phyloP scores from a whole-genome alignment of 2,329 filamentous ascomycete genomes.

The Orbilia blumenaviensis region DNA sequence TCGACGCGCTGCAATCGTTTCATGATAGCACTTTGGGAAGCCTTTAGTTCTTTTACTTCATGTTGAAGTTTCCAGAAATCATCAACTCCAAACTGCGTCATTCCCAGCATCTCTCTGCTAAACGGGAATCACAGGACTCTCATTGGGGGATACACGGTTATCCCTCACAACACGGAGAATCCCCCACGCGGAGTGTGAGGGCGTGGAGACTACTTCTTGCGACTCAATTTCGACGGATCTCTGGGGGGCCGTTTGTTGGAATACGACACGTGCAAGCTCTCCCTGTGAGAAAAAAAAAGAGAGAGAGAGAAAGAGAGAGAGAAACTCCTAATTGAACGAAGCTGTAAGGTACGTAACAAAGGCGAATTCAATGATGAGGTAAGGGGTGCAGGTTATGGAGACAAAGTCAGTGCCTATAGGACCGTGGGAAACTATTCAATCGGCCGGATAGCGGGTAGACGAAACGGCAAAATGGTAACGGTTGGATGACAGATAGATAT shows the following conservation, averaged over 20 bases:
- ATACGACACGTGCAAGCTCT: conserved; percentile 41
- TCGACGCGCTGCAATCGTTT: conserved; percentile 71
- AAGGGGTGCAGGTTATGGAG: conserved; percentile 3
- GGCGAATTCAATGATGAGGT: conserved; percentile 24
- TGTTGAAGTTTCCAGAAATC: conserved; percentile 73
- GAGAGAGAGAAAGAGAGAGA: too few relatives aligned
- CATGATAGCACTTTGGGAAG: conserved; percentile 69
- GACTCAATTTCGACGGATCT: conserved; percentile 25
- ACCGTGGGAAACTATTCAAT: conserved; percentile 1
- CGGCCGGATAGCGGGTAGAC: conserved; percentile 1
- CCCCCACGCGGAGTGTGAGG: conserved; percentile 53
- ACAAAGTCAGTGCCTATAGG: neutral
- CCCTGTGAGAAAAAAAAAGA: too few relatives aligned
- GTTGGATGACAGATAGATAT: conserved; percentile 1
- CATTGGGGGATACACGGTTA: conserved; percentile 53
- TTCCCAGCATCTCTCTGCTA: conserved; percentile 63
- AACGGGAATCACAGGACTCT: conserved; percentile 38
- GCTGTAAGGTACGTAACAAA: conserved; percentile 3
- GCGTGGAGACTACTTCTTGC: conserved; percentile 14
- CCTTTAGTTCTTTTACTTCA: conserved; percentile 70
- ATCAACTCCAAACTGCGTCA: conserved; percentile 72
- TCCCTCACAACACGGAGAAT: conserved; percentile 54
- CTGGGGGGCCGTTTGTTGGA: neutral
- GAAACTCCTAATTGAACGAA: conserved; percentile 15
- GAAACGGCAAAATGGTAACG: neutral